Evolutionary conservation across 2,329 filamentous ascomycete genomes (phyloP).

Genomic region (Cytospora paraplurivora): DNA sequence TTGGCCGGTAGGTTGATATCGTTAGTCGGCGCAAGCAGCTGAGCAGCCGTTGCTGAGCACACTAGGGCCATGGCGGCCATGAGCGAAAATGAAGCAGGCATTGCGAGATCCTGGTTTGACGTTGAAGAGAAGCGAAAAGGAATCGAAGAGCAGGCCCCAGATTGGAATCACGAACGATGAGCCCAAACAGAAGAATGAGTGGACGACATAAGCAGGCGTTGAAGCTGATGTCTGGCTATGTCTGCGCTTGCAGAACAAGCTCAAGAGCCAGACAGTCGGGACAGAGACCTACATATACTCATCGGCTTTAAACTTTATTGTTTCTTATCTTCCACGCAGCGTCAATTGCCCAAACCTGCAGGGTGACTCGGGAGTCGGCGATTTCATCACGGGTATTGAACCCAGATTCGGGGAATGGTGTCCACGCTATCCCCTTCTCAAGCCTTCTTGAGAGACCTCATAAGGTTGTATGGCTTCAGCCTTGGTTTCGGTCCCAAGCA

Average conservation of each 20-base stretch:
- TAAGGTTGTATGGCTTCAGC: constrained; percentile 12
- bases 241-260: constrained; percentile 5
- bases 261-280: not conserved
- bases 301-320: constrained; percentile 9
- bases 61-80: constrained; percentile 24
- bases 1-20: constrained; percentile 31
- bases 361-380: constrained; percentile 22
- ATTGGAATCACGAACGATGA: not conserved
- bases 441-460: constrained; percentile 4
- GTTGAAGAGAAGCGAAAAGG: not conserved
- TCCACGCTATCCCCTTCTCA: constrained; percentile 14
- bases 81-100: constrained; percentile 16
- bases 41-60: constrained; percentile 25
- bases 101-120: not conserved
- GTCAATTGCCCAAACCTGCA: constrained; percentile 1
- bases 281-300: constrained; percentile 5
- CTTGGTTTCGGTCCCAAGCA: constrained; percentile 13
- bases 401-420: constrained; percentile 23
- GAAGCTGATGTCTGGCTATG: not conserved
- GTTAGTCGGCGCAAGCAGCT: constrained; percentile 30
- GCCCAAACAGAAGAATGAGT: not conserved
- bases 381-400: constrained; percentile 19
- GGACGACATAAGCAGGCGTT: not conserved
- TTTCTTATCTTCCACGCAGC: constrained; percentile 8
- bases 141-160: not conserved